Evolutionary conservation across 2,329 filamentous ascomycete genomes (phyloP).

Genomic region (Zelopaecilomyces penicillatus): DNA sequence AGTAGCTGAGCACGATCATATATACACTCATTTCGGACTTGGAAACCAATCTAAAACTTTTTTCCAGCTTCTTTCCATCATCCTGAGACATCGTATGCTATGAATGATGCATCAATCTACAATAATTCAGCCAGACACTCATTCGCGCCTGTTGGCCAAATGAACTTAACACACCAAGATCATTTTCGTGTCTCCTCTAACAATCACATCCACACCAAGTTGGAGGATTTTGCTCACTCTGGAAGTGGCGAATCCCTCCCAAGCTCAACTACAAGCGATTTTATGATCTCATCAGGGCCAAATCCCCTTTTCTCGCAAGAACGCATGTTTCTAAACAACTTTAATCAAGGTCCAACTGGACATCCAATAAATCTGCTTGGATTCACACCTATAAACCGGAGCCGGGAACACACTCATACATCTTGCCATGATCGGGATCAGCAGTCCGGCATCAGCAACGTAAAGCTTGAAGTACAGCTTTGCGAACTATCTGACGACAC

Average conservation of each 20-base stretch:
- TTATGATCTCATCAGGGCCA: conserved; percentile 19
- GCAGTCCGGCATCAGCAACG: conserved; percentile 4
- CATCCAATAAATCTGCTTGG: conserved; percentile 12
- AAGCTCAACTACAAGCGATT: conserved; percentile 15
- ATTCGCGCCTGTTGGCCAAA: conserved; percentile 17
- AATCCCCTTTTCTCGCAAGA: conserved; percentile 27
- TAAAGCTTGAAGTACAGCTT: conserved; percentile 20
- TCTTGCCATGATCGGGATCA: conserved; percentile 11
- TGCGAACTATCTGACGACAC: conserved; percentile 16
- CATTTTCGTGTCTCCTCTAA: conserved; percentile 17
- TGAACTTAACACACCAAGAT: conserved; percentile 17
- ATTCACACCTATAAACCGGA: conserved; percentile 23
- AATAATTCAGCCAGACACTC: conserved; percentile 21
- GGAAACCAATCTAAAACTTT: background rate
- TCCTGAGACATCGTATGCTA: conserved; percentile 18
- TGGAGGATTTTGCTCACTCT: conserved; percentile 17
- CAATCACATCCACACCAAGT: conserved; percentile 18
- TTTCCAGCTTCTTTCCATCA: conserved; percentile 18
- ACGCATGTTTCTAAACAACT: conserved; percentile 15
- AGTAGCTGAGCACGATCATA: conserved; percentile 7
- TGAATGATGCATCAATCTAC: conserved; percentile 24
- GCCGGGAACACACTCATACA: conserved; percentile 11
- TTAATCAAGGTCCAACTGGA: too few species aligned
- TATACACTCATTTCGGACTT: background rate
- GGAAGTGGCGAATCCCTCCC: conserved; percentile 13